phyloP scores from a whole-genome alignment of 2,329 filamentous ascomycete species.

The Hypoxylon sp. region DNA sequence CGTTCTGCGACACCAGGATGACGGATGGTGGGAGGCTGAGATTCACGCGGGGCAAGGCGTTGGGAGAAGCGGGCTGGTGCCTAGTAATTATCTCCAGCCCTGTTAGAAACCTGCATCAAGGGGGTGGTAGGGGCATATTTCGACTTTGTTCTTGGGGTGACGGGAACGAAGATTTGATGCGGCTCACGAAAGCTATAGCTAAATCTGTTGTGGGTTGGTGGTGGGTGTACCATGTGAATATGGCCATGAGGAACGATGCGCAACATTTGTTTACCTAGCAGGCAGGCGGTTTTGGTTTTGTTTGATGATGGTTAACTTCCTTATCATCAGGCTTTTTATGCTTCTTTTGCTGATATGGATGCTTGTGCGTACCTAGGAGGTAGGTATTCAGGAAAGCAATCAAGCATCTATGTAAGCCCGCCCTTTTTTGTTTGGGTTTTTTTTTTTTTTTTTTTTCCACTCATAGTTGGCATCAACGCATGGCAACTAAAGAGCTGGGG shows the following conservation, averaged over 20 bases:
- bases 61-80: constrained; percentile 70
- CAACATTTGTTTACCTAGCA: constrained; percentile 29
- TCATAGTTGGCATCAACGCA: constrained; percentile 17
- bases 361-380: constrained; percentile 21
- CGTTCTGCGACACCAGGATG: constrained; percentile 90
- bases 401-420: constrained; percentile 22
- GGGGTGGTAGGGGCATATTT: background rate
- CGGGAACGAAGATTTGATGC: constrained; percentile 37
- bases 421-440: no score
- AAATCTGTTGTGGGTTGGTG: background rate
- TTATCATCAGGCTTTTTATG: constrained; percentile 10
- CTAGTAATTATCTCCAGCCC: constrained; percentile 74
- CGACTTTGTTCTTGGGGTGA: constrained; percentile 23
- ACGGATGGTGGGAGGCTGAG: constrained; percentile 99
- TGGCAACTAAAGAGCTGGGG: constrained; percentile 28
- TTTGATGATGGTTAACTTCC: constrained; percentile 7
- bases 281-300: constrained; percentile 21
- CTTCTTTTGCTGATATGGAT: constrained; percentile 8
- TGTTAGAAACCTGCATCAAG: constrained; percentile 31
- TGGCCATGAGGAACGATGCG: constrained; percentile 24
- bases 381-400: constrained; percentile 20
- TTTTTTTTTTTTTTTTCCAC: no score
- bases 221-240: constrained; percentile 3
- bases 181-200: constrained; percentile 23
- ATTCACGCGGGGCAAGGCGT: constrained; percentile 74